Evolutionary conservation across 2,329 filamentous ascomycete genomes (phyloP), one percentile per base, ranked within the genome.

Genomic region (Colletotrichum gigasporum): DNA sequence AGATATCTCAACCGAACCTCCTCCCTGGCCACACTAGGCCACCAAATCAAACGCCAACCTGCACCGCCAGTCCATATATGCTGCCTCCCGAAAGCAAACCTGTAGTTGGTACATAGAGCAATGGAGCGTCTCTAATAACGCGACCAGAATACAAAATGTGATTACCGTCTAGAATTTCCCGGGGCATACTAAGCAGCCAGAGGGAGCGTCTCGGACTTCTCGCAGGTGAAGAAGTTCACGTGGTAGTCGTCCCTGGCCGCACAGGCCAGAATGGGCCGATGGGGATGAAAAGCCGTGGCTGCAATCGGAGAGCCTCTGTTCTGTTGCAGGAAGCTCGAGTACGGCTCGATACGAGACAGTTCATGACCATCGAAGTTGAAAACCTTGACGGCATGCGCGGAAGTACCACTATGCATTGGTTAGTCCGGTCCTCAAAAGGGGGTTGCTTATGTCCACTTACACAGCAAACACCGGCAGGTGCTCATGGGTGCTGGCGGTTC

Each of bases 401-500:
- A 94, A 24, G 94, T 96, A 71, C 96, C 96, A 66, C 94, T 97
- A 37, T 16, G 54, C n/a, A 54, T 64, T 63, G 61, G 68, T 79
- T 69, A 79, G 76, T 65, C 16, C 41, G 32, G 16, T 42, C 14
- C 20, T 20, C 32, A 35, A 41, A 51, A 22, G 64, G 24, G 34
- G n/a, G 22, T 39, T 14, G n/a, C 32, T 12, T 42, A 34, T 18
- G 10, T 41, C n/a, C 18, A 88, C 91, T 85, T 90, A 94, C 91
- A 94, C 88, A 70, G 93, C 93, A 81, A 99, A 97, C 11, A 99
- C 94, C 24, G 96, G 96, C 56, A 97, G 88, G 78, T 99, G 96
- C 78, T 99, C 96, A 76, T 99, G 96, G 41, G 96, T 94, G 75
- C 92, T 96, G 61, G 97, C 86, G 16, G 93, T 97, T 58, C 94